Evolutionary conservation across 2,329 filamentous ascomycete species (phyloP).

Genomic region (Fusarium nygamai): DNA sequence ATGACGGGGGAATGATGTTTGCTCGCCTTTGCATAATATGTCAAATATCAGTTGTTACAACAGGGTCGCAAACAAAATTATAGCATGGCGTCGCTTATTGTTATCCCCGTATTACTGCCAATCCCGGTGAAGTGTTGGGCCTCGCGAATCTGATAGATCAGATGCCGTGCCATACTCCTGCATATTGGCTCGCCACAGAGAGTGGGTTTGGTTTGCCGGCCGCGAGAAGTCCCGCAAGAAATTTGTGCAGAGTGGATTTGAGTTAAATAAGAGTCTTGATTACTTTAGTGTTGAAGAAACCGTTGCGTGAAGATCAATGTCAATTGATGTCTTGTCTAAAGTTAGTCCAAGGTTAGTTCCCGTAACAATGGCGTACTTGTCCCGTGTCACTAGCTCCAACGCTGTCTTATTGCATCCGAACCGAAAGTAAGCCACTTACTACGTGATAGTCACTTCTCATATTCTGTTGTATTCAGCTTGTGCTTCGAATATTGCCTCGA

Average conservation of each 20-base stretch:
- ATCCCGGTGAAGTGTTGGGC: background rate
- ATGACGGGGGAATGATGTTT: background rate
- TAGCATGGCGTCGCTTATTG: background rate
- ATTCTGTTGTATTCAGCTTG: background rate
- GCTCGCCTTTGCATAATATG: background rate
- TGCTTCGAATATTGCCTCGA: background rate
- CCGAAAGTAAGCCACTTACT: background rate
- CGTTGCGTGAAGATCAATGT: background rate
- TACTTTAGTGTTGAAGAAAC: background rate
- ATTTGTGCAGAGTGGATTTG: background rate
- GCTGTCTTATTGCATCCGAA: background rate
- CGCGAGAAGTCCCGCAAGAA: background rate
- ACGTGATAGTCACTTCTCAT: constrained; percentile 9
- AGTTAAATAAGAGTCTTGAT: background rate
- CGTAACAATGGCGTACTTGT: background rate
- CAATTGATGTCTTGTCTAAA: background rate
- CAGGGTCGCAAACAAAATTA: background rate
- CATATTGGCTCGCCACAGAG: background rate
- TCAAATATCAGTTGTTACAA: background rate
- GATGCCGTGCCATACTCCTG: background rate
- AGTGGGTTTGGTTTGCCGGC: background rate
- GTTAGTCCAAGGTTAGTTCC: background rate
- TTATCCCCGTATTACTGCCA: background rate
- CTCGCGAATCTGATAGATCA: constrained; percentile 11
- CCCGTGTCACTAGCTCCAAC: background rate